Percentiles rank a stretch among this genome's conserved stretches.
phyloP scores from a whole-genome alignment of 495 filamentous ascomycete genomes.

The Neurospora africana region DNA sequence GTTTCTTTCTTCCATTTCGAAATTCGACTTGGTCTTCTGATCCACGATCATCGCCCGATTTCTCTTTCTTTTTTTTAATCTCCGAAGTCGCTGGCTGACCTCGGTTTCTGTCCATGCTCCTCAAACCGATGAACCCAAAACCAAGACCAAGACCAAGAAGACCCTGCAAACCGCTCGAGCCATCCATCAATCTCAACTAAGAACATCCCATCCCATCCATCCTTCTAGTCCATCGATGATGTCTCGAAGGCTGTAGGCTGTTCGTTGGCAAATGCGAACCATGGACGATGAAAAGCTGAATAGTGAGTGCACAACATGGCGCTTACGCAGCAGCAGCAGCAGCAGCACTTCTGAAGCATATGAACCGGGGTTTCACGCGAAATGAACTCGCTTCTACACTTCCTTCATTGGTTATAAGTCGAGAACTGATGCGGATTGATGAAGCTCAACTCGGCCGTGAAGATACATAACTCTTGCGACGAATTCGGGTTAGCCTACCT shows the following conservation, averaged over 20 bases:
- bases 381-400: neutral
- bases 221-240: neutral
- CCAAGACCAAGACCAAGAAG: neutral
- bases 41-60: neutral
- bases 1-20: no score
- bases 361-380: neutral
- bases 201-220: no score
- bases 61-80: neutral
- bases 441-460: neutral
- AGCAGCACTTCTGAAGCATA: neutral
- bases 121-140: no score
- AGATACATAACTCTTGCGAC: neutral
- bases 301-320: neutral
- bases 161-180: neutral
- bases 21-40: no score
- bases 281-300: neutral
- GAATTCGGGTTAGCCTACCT: no score
- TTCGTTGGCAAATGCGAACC: neutral
- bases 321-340: neutral
- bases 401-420: neutral
- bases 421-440: no score
- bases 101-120: neutral
- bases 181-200: no score
- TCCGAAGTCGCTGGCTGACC: neutral
- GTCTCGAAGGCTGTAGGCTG: neutral